phyloP scores from a whole-genome alignment of 371 early-diverging fungal genomes.

The Vairimorpha necatrix region DNA sequence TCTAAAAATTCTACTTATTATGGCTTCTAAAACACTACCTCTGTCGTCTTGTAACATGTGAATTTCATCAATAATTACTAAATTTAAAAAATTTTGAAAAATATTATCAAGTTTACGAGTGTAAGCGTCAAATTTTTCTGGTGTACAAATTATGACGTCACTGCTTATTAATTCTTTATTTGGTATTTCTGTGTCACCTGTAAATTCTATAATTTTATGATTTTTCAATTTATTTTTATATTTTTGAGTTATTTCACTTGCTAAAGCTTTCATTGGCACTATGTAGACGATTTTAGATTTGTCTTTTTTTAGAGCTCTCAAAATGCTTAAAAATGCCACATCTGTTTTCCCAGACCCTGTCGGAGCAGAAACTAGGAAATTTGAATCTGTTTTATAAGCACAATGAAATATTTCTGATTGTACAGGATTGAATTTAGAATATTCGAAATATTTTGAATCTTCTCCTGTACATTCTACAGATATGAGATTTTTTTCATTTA shows the following conservation, averaged over 20 bases:
- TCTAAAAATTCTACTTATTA: conserved; percentile 84
- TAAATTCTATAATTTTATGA: conserved; percentile 79
- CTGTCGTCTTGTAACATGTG: conserved; percentile 95
- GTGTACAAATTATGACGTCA: conserved; percentile 94
- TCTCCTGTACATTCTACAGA: neutral
- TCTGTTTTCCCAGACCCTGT: conserved; percentile 94
- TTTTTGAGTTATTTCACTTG: conserved; percentile 88
- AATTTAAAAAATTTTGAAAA: conserved; percentile 70
- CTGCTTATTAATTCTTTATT: conserved; percentile 83
- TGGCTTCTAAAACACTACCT: conserved; percentile 91
- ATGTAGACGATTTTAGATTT: conserved; percentile 87
- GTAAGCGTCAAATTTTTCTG: conserved; percentile 98
- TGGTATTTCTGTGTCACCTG: conserved; percentile 90
- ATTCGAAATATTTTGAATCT: conserved; percentile 51
- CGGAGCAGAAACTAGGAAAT: conserved; percentile 87
- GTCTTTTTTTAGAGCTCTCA: conserved; percentile 63
- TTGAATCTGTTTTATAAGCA: conserved; percentile 74
- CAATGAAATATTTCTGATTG: conserved; percentile 94
- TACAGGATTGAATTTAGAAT: conserved; percentile 83
- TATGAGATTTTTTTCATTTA: conserved; percentile 17
- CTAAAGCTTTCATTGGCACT: conserved; percentile 98
- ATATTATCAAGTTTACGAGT: conserved; percentile 75
- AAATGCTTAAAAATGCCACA: conserved; percentile 73
- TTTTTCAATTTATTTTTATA: conserved; percentile 76
- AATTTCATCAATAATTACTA: conserved; percentile 97